Percentiles rank a stretch among this genome's conserved stretches.
Conservation (phyloP, 495 filamentous ascomycete species). For the Talaromyces adpressus region DNA sequence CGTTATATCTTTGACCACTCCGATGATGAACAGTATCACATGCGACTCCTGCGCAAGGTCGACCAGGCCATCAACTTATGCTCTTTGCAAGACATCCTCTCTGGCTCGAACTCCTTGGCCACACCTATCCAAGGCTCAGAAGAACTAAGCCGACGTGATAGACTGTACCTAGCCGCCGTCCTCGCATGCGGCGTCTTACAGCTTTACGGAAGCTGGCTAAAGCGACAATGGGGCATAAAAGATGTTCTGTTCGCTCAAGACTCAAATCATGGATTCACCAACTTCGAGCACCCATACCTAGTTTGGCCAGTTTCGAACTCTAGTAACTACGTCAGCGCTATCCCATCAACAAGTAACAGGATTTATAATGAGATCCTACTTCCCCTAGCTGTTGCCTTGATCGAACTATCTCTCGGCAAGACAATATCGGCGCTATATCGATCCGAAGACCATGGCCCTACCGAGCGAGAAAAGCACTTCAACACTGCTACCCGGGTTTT, state of each 20-base stretch:
- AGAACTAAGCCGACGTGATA: constrained; percentile 15
- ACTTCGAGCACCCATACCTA: neutral
- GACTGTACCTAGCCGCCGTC: constrained; percentile 22
- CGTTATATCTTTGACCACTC: neutral
- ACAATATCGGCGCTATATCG: too few relatives aligned
- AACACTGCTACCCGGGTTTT: too few relatives aligned
- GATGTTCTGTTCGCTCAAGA: constrained; percentile 15
- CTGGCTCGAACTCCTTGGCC: neutral
- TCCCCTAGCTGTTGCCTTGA: too few relatives aligned
- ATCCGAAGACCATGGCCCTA: too few relatives aligned
- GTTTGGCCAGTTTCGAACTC: neutral
- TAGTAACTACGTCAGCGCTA: neutral
- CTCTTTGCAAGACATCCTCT: neutral
- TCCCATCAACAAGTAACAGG: neutral
- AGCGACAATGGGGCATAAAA: constrained; percentile 16
- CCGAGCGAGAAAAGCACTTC: too few relatives aligned
- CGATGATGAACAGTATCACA: neutral
- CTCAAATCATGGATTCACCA: neutral
- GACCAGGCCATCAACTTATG: neutral
- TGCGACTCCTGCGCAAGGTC: neutral
- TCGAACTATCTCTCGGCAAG: too few relatives aligned
- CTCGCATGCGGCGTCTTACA: constrained; percentile 28
- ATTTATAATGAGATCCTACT: too few relatives aligned
- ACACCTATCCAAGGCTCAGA: neutral
- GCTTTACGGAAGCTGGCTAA: constrained; percentile 27